Evolutionary conservation across 2,329 filamentous ascomycete species (phyloP).

Genomic region (Beauveria scarabaeidicola): DNA sequence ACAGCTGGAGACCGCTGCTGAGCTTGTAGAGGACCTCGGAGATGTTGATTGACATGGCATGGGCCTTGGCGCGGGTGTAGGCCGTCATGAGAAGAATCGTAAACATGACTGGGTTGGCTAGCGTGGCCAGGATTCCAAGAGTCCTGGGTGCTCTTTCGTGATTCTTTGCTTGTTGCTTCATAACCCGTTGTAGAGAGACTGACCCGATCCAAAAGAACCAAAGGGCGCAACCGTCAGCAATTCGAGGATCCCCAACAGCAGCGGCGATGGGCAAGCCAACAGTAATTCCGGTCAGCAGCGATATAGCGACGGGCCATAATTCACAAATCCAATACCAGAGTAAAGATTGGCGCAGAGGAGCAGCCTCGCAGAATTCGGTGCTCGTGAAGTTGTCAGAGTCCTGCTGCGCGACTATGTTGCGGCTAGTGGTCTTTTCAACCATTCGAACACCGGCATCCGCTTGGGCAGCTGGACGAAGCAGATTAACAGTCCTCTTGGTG

Average conservation of each 20-base stretch:
- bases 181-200: slow-evolving; percentile 28
- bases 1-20: slow-evolving; percentile 27
- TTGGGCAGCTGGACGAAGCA: not conserved
- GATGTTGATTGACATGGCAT: slow-evolving; percentile 23
- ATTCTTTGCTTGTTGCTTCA: slow-evolving; percentile 20
- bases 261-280: slow-evolving; percentile 35
- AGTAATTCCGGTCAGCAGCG: slow-evolving; percentile 23
- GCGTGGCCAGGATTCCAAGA: slow-evolving; percentile 24
- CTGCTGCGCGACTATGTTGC: not conserved
- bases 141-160: not conserved
- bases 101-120: slow-evolving; percentile 40
- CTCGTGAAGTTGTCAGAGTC: not conserved
- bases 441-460: not conserved
- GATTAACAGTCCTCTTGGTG: not conserved
- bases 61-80: slow-evolving; percentile 33
- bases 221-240: slow-evolving; percentile 38
- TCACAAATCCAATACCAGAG: slow-evolving; percentile 4
- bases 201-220: slow-evolving; percentile 41
- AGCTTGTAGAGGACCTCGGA: slow-evolving; percentile 21
- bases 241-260: slow-evolving; percentile 23
- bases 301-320: slow-evolving; percentile 23
- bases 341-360: not conserved
- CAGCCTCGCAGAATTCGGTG: not conserved
- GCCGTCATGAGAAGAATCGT: slow-evolving; percentile 36
- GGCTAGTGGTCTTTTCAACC: not conserved